These are phyloP conservation scores for Cornus controversa DNA, from an alignment of 148 eudicot genomes.

Conservation along the genomic window DNA sequence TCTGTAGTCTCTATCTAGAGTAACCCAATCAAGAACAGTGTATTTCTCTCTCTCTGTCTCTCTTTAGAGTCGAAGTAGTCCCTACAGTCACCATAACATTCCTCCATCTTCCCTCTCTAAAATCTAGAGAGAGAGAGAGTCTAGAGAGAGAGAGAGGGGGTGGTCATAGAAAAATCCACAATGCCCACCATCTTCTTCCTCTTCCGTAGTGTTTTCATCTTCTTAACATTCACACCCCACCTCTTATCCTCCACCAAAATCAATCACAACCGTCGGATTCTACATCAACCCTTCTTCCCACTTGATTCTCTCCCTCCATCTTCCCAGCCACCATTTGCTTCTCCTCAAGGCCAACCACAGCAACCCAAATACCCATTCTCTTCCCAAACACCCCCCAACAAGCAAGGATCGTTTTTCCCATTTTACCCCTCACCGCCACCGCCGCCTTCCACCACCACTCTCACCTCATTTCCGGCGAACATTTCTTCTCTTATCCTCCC, in stretches of 20 bases:
- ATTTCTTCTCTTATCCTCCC: constrained; percentile 77
- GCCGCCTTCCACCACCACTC: constrained; percentile 28
- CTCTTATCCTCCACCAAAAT: not conserved
- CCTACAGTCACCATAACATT: not conserved
- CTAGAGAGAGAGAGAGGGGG: too few relatives aligned
- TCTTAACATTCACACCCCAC: not conserved
- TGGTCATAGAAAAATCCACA: not conserved
- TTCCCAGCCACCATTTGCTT: constrained; percentile 20
- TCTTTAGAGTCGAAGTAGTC: too few relatives aligned
- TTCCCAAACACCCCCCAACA: constrained; percentile 22
- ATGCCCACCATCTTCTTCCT: constrained; percentile 7
- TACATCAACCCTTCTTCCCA: constrained; percentile 26
- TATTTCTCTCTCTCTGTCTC: not conserved
- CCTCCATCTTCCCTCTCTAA: not conserved
- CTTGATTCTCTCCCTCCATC: constrained; percentile 14
- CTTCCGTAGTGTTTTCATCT: not conserved
- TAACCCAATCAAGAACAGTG: not conserved
- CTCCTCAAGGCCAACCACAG: constrained; percentile 6
- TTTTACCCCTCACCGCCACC: constrained; percentile 43
- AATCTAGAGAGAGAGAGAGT: not conserved
- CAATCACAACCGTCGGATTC: constrained; percentile 21
- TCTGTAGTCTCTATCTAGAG: not conserved
- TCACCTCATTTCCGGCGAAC: constrained; percentile 80
- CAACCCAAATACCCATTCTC: constrained; percentile 36
- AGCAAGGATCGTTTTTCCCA: constrained; percentile 41